Base-by-base conservation (phyloP, 306 rosid species). In the Parietaria judaica region DNA sequence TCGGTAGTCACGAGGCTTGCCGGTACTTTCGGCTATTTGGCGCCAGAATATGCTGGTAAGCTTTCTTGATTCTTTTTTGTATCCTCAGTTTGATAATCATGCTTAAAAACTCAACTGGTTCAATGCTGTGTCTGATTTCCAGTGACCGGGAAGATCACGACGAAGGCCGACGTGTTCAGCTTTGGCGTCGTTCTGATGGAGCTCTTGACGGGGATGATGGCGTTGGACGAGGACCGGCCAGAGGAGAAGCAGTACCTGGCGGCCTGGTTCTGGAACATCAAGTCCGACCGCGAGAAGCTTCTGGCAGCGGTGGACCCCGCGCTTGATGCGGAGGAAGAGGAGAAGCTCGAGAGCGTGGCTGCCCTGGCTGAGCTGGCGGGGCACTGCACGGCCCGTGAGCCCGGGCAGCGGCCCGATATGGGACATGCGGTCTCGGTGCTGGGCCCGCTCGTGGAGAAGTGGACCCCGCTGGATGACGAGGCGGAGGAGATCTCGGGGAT, bases 161-260 rank as follows among this genome's bases (percentile, higher is more conserved):
- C 99, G 37, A 94, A 94, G 79, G 97, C 68, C 35, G 99, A 94
- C 73, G 99, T 94, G 69, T 94, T 94, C 72, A 94, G 99, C 79
- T 94, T 86, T 4, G 99, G 99, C n/a, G 99, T 94, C 58, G 99
- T 94, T 38, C 70, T 94, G 60, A 88, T 94, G 99, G 99, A 94
- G 80, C 78, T 94, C 11, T 39, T 94, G 74, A 88, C 99, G 2
- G 99, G 99, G 66, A 56, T 86, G 76, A 84, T 83, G 97, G 97
- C 99, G 44, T 94, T 94, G 23, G 99, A 88, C 39, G 99, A 88
- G 43, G 70, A 75, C 52, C 79, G 97, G 64, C 80, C 99, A 0
- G 99, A 94, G 72, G 99, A 94, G 75, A 80, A 82, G 70, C 99
- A 84, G 53, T 84, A 94, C 84, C 71, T 94, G 56, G 97, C 94